These are phyloP conservation scores for Yarrowia keelungensis DNA, from an alignment of 805 yeast genomes.

Conservation along the genomic window DNA sequence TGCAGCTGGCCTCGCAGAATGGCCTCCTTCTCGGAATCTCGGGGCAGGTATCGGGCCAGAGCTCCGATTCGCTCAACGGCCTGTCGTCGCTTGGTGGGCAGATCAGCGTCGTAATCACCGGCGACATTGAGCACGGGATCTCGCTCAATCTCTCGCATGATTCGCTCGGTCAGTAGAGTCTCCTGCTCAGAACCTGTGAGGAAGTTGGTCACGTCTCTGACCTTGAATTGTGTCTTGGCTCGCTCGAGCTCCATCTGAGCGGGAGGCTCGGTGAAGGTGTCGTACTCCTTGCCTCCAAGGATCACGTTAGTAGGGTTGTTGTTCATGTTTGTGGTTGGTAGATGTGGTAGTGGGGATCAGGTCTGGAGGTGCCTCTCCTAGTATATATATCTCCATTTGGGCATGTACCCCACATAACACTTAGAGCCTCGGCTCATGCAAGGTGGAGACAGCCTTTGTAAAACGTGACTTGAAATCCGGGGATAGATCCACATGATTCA, in stretches of 20 bases:
- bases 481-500: conserved; percentile 25
- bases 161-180: conserved; percentile 52
- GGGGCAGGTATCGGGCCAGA: conserved; percentile 44
- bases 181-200: conserved; percentile 54
- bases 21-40: conserved; percentile 46
- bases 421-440: conserved; percentile 34
- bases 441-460: not conserved
- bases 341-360: not conserved
- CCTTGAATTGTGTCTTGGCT: conserved; percentile 50
- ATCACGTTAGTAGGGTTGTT: conserved; percentile 37
- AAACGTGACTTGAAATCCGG: conserved; percentile 30
- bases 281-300: conserved; percentile 40
- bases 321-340: conserved; percentile 15
- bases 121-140: conserved; percentile 60
- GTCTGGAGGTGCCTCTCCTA: not conserved
- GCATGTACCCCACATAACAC: too few species aligned
- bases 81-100: conserved; percentile 52
- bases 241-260: conserved; percentile 53
- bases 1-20: conserved; percentile 45
- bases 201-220: conserved; percentile 53
- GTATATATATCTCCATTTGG: not conserved
- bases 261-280: conserved; percentile 51
- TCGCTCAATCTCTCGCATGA: conserved; percentile 58
- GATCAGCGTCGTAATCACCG: conserved; percentile 57
- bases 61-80: conserved; percentile 49